Base-by-base conservation (phyloP, 345 rosid species). In the Pelargonium nanum region DNA sequence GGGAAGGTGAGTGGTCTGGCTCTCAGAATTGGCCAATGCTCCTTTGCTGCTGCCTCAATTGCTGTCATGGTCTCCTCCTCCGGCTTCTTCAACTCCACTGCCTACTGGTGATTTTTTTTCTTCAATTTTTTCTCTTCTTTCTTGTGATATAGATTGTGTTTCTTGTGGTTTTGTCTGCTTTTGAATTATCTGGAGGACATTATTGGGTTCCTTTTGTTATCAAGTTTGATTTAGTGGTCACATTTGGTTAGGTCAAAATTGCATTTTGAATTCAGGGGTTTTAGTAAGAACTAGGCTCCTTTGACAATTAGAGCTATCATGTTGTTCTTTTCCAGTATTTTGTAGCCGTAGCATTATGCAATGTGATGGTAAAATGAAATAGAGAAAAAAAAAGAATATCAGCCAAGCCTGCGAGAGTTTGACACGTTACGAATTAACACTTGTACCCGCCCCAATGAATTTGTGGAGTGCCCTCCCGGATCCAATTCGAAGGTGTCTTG, bases 1-100 rank as follows among this genome's bases (percentile, higher is more conserved):
- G 54, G 54, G 22, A 51, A 51, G 54, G 19, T 51, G 54, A 51
- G 54, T 51, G 54, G 54, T 12, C 54, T 51, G 54, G 19, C 17
- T 17, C 54, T 51, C 20, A 51, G 54, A 19, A 51, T 19, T 19
- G 54, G 54, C 20, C 54, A 51, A 19, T 17, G 54, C 22, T 56
- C 23, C 4, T 56, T 56, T 56, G 58, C 30, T 56, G 58, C 30
- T 56, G 58, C 58, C 23, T 56, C 25, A 56, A 56, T 22, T 15
- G 58, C 20, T 5, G 54, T 51, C 54, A 51, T 51, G 54, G 54
- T 51, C 54, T 51, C 54, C 17, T 17, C 54, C 22, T 19, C 54
- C 17, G 54, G 54, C 21, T 51, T 51, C 22, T 51, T 51, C 22
- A 51, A 51, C 22, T 51, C 54, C 54, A 51, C 62, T 23, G 22